Conservation (phyloP, 1,139 yeast genomes). For the Candida albicans region DNA sequence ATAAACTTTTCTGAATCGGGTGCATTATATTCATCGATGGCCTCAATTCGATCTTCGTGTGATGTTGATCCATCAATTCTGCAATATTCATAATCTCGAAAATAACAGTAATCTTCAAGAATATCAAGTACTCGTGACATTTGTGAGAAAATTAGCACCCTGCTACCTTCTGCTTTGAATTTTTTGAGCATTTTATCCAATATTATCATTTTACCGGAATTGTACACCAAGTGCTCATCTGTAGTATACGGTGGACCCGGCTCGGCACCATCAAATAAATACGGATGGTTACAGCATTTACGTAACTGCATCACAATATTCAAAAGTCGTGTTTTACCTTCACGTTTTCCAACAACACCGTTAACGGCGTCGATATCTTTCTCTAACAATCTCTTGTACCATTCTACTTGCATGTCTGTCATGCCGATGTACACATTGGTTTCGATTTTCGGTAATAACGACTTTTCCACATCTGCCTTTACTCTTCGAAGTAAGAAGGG, state of each 20-base stretch:
- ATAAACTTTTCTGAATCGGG: slow-evolving; percentile 83
- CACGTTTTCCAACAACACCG: slow-evolving; percentile 85
- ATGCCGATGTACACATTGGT: slow-evolving; percentile 87
- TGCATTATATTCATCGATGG: slow-evolving; percentile 87
- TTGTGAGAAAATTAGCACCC: slow-evolving; percentile 91
- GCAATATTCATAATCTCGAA: slow-evolving; percentile 82
- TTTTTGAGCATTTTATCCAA: slow-evolving; percentile 79
- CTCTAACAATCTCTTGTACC: slow-evolving; percentile 87
- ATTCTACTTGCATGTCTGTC: slow-evolving; percentile 89
- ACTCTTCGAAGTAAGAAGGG: slow-evolving; percentile 90
- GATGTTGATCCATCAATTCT: slow-evolving; percentile 94
- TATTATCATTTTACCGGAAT: slow-evolving; percentile 88
- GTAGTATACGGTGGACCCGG: slow-evolving; percentile 99
- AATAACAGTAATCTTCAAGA: slow-evolving; percentile 85
- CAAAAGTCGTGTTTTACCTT: slow-evolving; percentile 83
- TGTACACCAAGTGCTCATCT: slow-evolving; percentile 86
- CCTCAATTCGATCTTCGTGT: slow-evolving; percentile 88
- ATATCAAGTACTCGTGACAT: slow-evolving; percentile 93
- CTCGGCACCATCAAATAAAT: slow-evolving; percentile 95
- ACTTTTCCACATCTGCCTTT: slow-evolving; percentile 89
- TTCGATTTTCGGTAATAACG: slow-evolving; percentile 87
- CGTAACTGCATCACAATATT: slow-evolving; percentile 96
- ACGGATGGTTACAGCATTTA: slow-evolving; percentile 97
- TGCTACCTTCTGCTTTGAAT: slow-evolving; percentile 73
- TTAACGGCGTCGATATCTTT: slow-evolving; percentile 96